Evolutionary conservation across 1,284 basidiomycete species (phyloP), one percentile per base, ranked within the genome.

Genomic region (Volvariella volvacea): DNA sequence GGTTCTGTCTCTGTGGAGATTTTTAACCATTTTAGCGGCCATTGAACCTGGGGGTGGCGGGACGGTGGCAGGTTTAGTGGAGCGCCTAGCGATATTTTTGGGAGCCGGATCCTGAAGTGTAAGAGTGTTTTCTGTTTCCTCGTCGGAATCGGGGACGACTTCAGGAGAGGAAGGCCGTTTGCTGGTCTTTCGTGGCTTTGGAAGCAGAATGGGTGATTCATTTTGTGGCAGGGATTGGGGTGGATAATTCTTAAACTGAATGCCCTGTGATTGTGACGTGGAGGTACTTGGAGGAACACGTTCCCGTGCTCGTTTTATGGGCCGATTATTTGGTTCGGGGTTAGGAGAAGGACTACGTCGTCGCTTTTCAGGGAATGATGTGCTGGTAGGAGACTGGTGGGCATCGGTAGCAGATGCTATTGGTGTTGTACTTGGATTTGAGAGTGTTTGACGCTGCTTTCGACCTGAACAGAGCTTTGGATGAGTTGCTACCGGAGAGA

Each of bases 91-190:
- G n/a, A n/a, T n/a, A n/a, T n/a, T 6, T 12, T 28, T 28, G 6
- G 25, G 25, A 12, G 25, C 6, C 25, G 25, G 25, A 12, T 28
- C 25, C 12, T 28, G 25, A 28, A 28, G 6, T 28, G 25, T 28
- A 28, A 28, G 25, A 28, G 25, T 28, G 12, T 28, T 6, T 28
- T 28, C 25, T 12, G 49, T 52, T 50, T 67, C 67, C 25, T 63
- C 67, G 42, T 71, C 68, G 8, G 69, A 66, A 40, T 64, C 57
- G 9, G 67, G 65, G 14, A 69, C 54, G 17, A 67, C 43, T 40
- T 68, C 61, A 7, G 61, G 51, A 33, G 61, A 60, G 2, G 59
- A 55, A 10, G 55, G 40, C 14, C 47, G 50, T 31, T 49, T 52
- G 39, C 38, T 46, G 30, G 48, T 46, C 44, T 21, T 33, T 8